A percentile compares a stretch with the other conserved stretches of the same genome.
Conservation (phyloP, 495 filamentous ascomycete species). For the Echria macrotheca region DNA sequence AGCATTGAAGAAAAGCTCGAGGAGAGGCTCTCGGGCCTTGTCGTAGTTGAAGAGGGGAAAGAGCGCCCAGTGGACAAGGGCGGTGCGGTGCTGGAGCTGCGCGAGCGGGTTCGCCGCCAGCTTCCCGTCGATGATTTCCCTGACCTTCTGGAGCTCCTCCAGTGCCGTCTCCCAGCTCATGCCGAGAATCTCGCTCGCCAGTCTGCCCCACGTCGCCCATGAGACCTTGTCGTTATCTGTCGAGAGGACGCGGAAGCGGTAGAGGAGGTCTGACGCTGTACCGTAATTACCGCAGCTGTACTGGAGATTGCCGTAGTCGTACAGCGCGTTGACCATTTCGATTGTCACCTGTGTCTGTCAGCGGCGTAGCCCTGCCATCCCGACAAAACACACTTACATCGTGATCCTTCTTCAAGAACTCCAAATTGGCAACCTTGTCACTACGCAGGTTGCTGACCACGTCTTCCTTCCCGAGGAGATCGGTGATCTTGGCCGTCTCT, state of each 20-base stretch:
- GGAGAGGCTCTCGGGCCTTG: conserved; percentile 78
- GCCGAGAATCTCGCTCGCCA: conserved; percentile 87
- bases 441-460: conserved; percentile 82
- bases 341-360: conserved; percentile 57
- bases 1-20: conserved; percentile 94
- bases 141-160: conserved; percentile 90
- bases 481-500: conserved; percentile 77
- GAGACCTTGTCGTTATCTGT: conserved; percentile 96
- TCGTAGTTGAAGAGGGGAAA: conserved; percentile 99
- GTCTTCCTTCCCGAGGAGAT: conserved; percentile 75
- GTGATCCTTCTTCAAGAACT: conserved; percentile 90
- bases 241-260: conserved; percentile 93
- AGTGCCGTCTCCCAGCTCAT: conserved; percentile 93
- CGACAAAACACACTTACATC: conserved; percentile 43
- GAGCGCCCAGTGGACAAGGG: conserved; percentile 96
- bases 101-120: conserved; percentile 93
- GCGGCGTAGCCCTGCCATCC: conserved; percentile 12
- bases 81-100: conserved; percentile 89
- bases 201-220: conserved; percentile 92
- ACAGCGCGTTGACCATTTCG: conserved; percentile 91
- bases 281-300: conserved; percentile 93
- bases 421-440: conserved; percentile 96
- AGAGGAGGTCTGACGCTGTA: conserved; percentile 81
- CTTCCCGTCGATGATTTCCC: conserved; percentile 84
- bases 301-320: conserved; percentile 90